Base-by-base conservation (phyloP, 768 basidiomycete genomes). In the Chalciporus sphaerocephalus region DNA sequence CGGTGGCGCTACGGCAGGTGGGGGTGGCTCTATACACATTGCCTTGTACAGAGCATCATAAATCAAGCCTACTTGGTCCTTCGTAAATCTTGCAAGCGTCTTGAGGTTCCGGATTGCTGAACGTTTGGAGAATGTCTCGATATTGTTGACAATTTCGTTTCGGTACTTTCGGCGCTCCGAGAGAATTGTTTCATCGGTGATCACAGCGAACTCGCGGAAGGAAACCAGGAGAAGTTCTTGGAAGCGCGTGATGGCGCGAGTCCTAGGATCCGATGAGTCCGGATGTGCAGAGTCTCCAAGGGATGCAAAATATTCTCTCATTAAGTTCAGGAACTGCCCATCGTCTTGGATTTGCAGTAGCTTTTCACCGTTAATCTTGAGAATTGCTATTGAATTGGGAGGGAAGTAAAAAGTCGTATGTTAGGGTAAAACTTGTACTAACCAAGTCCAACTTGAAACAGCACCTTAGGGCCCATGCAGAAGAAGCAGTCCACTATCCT, bases 401-500 rank as follows among this genome's bases (percentile, higher is more conserved):
- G 11, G n/a, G n/a, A 24, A 16, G 42, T 68, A 48, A 56, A 42
- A 49, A 11, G 11, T 11, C 11, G 34, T 40, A 27, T 16, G 23
- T 15, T 27, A 16, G 4, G 27, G 23, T 36, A 22, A 17, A 17
- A 46, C 23, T 22, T 27, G 17, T 40, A 74, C 78, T 62, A 56
- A 82, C 81, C 83, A 42, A 83, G 71, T 44, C 81, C 95, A 43
- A 99, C 91, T 79, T 99, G 96, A 73, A 99, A 99, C 33, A 99
- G 70, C 2, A 99, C 96, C 57, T 95, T 98, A 0, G 94, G 92
- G 0, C 96, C 96, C 95, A 99, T 97, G 55, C 92, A 93, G 70
- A 97, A 86, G 73, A 97, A 94, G 63, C 94, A 97, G 62, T 98
- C 94, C 2, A 94, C 92, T 60, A 96, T 90, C 24, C 96, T 82